Evolutionary conservation across 257 asterid genomes (phyloP).

Genomic region (Gynochthodes officinalis): DNA sequence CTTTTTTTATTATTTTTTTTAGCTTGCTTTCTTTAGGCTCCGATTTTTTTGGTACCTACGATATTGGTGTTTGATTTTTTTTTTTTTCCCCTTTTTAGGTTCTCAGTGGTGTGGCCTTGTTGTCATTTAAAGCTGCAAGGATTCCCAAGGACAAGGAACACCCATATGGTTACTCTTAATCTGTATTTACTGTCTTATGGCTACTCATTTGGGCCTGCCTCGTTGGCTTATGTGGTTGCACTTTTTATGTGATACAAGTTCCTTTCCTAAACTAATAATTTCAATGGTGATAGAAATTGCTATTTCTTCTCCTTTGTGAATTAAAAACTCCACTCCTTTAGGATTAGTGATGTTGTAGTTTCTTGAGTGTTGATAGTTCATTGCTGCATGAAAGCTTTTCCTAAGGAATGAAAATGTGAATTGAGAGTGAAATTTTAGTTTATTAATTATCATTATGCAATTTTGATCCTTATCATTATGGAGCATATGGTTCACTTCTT

Average conservation of each 20-base stretch:
- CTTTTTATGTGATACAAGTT: slow-evolving; percentile 4
- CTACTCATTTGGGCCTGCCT: slow-evolving; percentile 24
- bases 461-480: not conserved
- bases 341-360: not conserved
- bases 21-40: not conserved
- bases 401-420: not conserved
- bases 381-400: not conserved
- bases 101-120: slow-evolving; percentile 89
- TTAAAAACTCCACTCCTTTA: not conserved
- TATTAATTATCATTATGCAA: not conserved
- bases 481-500: not conserved
- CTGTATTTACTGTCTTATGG: slow-evolving; percentile 57
- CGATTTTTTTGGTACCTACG: not conserved
- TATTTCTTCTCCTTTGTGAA: not conserved
- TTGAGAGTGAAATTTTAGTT: not conserved
- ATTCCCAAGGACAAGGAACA: slow-evolving; percentile 99
- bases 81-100: too few relatives aligned
- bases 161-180: slow-evolving; percentile 96
- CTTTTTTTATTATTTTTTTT: not conserved
- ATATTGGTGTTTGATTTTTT: slow-evolving; percentile 10
- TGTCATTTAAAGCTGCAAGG: slow-evolving; percentile 79
- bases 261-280: not conserved
- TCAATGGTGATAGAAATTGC: not conserved
- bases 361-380: not conserved
- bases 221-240: not conserved